Conservation (phyloP, 441 rosid genomes). For the Brassica hybrid region DNA sequence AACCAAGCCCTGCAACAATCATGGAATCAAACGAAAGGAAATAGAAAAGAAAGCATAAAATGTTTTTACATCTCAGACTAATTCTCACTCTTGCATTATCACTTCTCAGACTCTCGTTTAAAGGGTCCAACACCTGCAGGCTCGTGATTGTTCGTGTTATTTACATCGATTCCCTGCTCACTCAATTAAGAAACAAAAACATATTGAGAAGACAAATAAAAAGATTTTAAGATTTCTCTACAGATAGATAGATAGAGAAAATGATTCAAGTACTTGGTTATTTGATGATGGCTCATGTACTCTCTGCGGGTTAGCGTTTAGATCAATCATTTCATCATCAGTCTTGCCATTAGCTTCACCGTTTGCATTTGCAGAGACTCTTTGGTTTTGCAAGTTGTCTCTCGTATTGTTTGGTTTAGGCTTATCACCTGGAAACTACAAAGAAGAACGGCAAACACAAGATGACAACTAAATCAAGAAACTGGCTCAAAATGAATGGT, state of each 20-base stretch:
- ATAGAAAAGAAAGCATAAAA: background rate
- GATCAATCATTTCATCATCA: constrained; percentile 64
- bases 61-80: constrained; percentile 2
- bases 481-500: background rate
- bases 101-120: constrained; percentile 66
- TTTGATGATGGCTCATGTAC: constrained; percentile 55
- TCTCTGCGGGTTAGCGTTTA: constrained; percentile 70
- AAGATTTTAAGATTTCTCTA: background rate
- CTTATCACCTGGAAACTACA: constrained; percentile 83
- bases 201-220: background rate
- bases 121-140: constrained; percentile 57
- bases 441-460: constrained; percentile 30
- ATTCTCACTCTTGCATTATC: constrained; percentile 36
- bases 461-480: background rate
- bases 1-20: constrained; percentile 28
- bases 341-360: constrained; percentile 53
- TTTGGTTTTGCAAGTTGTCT: constrained; percentile 61
- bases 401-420: constrained; percentile 46
- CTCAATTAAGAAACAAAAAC: background rate
- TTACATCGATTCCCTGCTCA: constrained; percentile 49
- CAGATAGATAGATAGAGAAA: constrained; percentile 1
- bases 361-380: constrained; percentile 48
- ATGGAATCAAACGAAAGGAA: background rate
- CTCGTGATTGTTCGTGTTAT: constrained; percentile 56
- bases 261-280: constrained; percentile 50